Evolutionary conservation across 805 yeast genomes (phyloP).

Genomic region (Nakazawaea wyomingensis): DNA sequence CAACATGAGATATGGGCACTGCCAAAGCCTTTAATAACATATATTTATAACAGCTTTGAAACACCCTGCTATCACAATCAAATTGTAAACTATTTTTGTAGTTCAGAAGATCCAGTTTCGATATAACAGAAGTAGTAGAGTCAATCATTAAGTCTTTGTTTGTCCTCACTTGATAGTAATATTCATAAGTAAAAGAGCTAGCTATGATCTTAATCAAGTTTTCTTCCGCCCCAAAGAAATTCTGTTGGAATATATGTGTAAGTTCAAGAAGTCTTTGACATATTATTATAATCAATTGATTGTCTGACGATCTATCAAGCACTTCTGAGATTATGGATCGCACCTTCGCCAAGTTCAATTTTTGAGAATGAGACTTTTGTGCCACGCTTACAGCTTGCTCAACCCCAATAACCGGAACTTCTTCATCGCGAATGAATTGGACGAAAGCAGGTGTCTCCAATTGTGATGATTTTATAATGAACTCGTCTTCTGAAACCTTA

Average conservation of each 20-base stretch:
- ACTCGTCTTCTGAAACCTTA: background rate
- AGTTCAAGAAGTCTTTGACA: background rate
- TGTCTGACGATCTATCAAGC: background rate
- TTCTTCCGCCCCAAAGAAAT: background rate
- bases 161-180: background rate
- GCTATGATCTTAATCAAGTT: background rate
- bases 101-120: background rate
- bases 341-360: background rate
- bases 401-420: background rate
- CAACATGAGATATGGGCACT: background rate
- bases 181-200: constrained; percentile 5
- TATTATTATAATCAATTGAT: background rate
- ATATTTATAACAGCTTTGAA: constrained; percentile 3
- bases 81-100: background rate
- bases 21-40: background rate
- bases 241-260: background rate
- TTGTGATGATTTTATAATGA: background rate
- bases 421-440: background rate
- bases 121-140: background rate
- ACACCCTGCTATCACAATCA: background rate
- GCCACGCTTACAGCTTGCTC: background rate
- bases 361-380: no score
- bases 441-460: background rate
- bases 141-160: background rate
- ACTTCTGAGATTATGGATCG: background rate